Evolutionary conservation across 208 protist species (phyloP), one percentile per base, ranked within the genome.

Genomic region (Wallacemonas sp.): DNA sequence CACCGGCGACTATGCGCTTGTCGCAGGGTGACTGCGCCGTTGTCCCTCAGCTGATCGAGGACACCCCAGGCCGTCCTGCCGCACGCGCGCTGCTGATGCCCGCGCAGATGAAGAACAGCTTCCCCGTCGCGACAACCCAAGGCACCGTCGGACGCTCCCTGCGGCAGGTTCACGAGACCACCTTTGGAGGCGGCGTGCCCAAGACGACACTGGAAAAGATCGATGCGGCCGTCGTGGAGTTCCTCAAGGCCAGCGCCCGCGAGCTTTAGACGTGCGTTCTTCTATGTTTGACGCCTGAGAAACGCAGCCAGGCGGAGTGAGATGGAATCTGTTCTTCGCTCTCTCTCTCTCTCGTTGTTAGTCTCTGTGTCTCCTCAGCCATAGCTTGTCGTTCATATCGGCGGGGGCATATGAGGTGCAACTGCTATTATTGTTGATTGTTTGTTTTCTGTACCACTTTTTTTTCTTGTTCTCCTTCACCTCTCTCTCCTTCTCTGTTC

Each of bases 1-100:
- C 83, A 27, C 48, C 38, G 3, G 62, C 79, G 33, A 91, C 84
- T 17, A 42, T 91, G n/a, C 76, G 79, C n/a, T 42, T 93, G 29
- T 68, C 68, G 24, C 73, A 87, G 60, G 84, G 87, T 30, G 81
- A 91, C 59, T 69, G 74, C 6, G 67, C 66, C 5, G 63, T 77
- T 12, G 59, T 68, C 21, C 39, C 61, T 21, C 38, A 74, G 44
- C 58, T 93, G 0, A 60, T 83, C 9, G 74, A 81, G 34, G 59
- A 79, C 27, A 74, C 69, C 4, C 78, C 87, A 3, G 83, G 76
- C 2, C 59, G 66, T 6, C 75, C 75, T 8, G 73, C 80, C 41
- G 63, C 73, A 13, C 66, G 66, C 17, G 61, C 74, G 41, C 68
- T 93, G 27, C 70, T 90, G 27, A 73, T 87, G 32, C 68, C 83